Evolutionary conservation across 108 stramenopile genomes (phyloP), one percentile per base, ranked within the genome.

Genomic region (Skeletonema grethae): DNA sequence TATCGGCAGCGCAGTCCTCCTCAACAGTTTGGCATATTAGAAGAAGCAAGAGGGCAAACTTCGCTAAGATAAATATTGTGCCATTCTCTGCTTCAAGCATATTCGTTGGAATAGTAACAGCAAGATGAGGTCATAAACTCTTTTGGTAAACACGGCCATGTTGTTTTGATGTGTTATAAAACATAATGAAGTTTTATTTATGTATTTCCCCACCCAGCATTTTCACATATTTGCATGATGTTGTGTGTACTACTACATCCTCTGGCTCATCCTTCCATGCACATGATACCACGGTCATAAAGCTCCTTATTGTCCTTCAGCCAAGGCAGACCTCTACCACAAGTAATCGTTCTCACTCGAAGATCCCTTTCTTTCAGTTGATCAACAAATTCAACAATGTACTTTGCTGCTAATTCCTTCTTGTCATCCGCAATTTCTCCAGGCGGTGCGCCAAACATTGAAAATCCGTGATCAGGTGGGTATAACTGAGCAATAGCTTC

Each of bases 401-500:
- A 53, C 50, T 53, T 53, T 5, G 7, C 20, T 2, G 22, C 50
- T 5, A 53, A 53, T 24, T 9, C 50, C 50, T 53, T 53, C 50
- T 53, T 53, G 0, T 24, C 50, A 20, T 53, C 22, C 20, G 50
- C 5, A 53, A 53, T 53, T 53, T 22, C 50, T 53, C 50, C 50
- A 53, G 50, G 50, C 9, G 50, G 50, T 20, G 50, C 22, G 2
- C 22, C 1, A n/a, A 53, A 53, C 22, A 53, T 22, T 20, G 50
- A 4, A 53, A 53, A 53, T 8, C 15, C 15, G 16, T 53, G 7
- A 20, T 53, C 50, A 24, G 50, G 50, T 53, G 50, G 50, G 22
- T 53, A 53, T 7, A 53, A 53, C 7, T 53, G 7, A 53, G 50
- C 18, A 53, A 53, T 53, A 24, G 50, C 50, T 53, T 53, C 50